These are phyloP conservation scores for Phalaenopsis aphrodite DNA, from an alignment of 106 monocot species.

Conservation along the genomic window DNA sequence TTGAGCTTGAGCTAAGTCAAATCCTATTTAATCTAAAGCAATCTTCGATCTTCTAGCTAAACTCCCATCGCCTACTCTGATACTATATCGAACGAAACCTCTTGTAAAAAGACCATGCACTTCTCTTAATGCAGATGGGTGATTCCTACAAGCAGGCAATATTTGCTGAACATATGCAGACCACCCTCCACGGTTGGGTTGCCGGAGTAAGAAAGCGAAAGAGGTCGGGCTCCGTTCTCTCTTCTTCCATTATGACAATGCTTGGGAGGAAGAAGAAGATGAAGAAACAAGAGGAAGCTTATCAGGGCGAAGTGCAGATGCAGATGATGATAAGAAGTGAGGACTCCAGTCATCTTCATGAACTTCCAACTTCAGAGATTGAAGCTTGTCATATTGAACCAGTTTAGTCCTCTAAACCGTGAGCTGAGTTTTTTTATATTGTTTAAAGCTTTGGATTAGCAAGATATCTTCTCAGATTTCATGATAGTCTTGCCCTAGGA, in stretches of 20 bases:
- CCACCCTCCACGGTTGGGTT: conserved; percentile 22
- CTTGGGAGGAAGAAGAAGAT: conserved; percentile 4
- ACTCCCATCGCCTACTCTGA: not conserved
- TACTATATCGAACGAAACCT: not conserved
- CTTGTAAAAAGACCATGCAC: no score
- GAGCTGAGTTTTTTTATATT: not conserved
- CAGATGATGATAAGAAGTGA: not conserved
- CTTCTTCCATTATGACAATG: conserved; percentile 8
- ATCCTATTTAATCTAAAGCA: not conserved
- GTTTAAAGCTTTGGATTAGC: no score
- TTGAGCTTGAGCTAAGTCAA: no score
- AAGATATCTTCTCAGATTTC: no score
- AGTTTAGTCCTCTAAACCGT: not conserved
- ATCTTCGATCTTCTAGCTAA: not conserved
- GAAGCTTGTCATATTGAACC: not conserved
- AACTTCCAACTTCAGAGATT: not conserved
- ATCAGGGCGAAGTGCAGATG: not conserved
- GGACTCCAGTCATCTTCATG: not conserved
- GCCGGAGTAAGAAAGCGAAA: conserved; percentile 13
- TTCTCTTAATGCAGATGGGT: conserved; percentile 15
- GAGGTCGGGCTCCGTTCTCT: not conserved
- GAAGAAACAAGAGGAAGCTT: not conserved
- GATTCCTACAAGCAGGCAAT: conserved; percentile 23
- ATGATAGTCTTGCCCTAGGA: not conserved
- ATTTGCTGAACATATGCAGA: conserved; percentile 13